Conservation (phyloP, 164 flowering plant species). For the Vitis labrusca region DNA sequence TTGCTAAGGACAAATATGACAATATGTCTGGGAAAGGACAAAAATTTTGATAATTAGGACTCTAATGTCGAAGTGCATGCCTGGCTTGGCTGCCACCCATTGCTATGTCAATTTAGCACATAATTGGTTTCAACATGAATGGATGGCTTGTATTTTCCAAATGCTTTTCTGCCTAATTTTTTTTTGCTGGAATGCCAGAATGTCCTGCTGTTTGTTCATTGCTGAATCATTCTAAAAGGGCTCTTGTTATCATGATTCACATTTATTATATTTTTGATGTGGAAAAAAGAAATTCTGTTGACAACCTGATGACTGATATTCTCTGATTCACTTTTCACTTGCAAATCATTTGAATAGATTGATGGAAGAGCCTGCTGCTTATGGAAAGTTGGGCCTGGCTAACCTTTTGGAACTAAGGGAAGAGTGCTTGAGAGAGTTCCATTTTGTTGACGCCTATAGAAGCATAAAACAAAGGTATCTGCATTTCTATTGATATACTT, state of each 20-base stretch:
- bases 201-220: background rate
- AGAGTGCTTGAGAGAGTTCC: slow-evolving; percentile 97
- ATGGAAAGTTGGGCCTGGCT: slow-evolving; percentile 96
- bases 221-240: background rate
- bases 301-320: background rate
- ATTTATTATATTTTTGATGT: background rate
- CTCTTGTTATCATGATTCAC: background rate
- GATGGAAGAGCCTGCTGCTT: slow-evolving; percentile 99
- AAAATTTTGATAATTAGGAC: too few relatives aligned
- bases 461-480: slow-evolving; percentile 92
- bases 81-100: too few relatives aligned
- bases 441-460: slow-evolving; percentile 87
- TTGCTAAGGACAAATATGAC: too few relatives aligned
- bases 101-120: too few relatives aligned
- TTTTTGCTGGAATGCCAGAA: background rate
- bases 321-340: background rate
- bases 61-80: too few relatives aligned
- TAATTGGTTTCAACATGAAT: too few relatives aligned
- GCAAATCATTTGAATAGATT: slow-evolving; percentile 49
- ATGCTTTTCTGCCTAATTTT: background rate
- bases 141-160: too few relatives aligned
- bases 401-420: slow-evolving; percentile 97
- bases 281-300: background rate
- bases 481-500: background rate
- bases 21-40: too few relatives aligned